Evolutionary conservation across 441 rosid species (phyloP), one percentile per base, ranked within the genome.

Genomic region (Populus hybrid): DNA sequence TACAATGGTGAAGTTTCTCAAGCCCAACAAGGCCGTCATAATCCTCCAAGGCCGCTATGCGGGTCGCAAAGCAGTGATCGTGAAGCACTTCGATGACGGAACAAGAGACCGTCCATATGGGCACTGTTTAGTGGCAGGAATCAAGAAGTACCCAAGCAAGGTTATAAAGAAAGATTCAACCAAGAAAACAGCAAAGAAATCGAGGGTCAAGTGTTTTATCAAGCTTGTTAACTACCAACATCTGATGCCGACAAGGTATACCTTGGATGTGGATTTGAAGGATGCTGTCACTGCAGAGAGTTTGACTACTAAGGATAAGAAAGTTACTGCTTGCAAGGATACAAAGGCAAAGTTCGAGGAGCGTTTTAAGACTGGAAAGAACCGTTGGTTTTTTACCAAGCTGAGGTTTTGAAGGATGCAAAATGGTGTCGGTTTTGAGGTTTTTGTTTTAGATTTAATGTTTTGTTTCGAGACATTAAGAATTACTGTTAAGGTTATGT

Each of bases 111-210:
- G 87, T 9, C 76, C 82, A 0, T 88, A 89, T 72, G 94, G 91
- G 32, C 94, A 90, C 83, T 85, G 90, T 64, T 81, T 90, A 72
- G 92, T 89, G 3, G 90, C 90, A 5, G 92, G 94, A 9, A 70
- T 90, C 2, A 78, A 82, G 26, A 90, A 91, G 87, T 89, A 89
- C 57, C 92, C 92, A 0, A 63, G 85, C 79, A 91, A 91, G 81
- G 91, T 91, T 19, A 85, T 91, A 75, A 82, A 87, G 72, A 89
- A 86, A 71, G 94, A 89, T 69, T 91, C 91, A 0, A 85, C 88
- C 0, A 90, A 90, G 89, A 89, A 89, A 83, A 89, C 91, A 0
- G 91, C 92, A 3, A 90, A 90, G 87, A 89, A 90, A 59, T 90
- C 90, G 0, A 67, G 90, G 5, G 91, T 87, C 26, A 88, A 87